Base-by-base conservation (phyloP, 345 rosid species). In the Hevea brasiliensis region DNA sequence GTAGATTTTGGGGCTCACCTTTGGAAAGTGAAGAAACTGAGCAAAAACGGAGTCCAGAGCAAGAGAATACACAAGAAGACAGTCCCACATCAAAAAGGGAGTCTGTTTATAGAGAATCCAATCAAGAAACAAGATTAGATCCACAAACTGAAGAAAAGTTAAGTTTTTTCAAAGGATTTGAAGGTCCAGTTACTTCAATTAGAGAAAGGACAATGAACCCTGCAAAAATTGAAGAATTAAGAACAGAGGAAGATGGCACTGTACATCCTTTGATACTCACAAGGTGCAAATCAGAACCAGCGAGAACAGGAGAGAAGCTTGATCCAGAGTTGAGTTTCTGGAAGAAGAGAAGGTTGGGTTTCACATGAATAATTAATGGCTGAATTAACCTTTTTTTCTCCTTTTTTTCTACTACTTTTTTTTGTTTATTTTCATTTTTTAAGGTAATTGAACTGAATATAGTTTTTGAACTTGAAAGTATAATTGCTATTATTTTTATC, bases 251-350 rank as follows among this genome's bases (percentile, higher is more conserved):
- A 24, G 69, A 23, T 50, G 75, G 37, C 18, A 48, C 37, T 45
- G 65, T 67, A 26, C 65, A 69, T 62, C 81, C 91, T 54, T 18
- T 77, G 74, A 70, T 86, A 17, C 93, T 94, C 64, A 87, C 85
- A 42, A 82, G 98, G 68, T 86, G 97, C 81, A 92, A 94, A 64
- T 92, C 98, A 18, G 98, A 88, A 73, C 97, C 98, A 80, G 89
- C 94, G 50, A 88, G 92, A 79, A 84, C 79, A 45, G 90, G 81
- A 13, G 87, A 81, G 77, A 86, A 80, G 74, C 86, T 88, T 27
- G 83, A 85, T 61, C 85, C 84, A 35, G 87, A 87, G 60, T 44
- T 76, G 70, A 73, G 60, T 77, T 79, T 85, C 76, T 75, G 79
- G 82, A 85, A 79, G 80, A 85, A 84, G 72, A 83, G 74, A 76